Percentiles rank a stretch among this genome's conserved stretches.
These are phyloP conservation scores for Viola odorata DNA, from an alignment of 345 rosid species.

Conservation along the genomic window DNA sequence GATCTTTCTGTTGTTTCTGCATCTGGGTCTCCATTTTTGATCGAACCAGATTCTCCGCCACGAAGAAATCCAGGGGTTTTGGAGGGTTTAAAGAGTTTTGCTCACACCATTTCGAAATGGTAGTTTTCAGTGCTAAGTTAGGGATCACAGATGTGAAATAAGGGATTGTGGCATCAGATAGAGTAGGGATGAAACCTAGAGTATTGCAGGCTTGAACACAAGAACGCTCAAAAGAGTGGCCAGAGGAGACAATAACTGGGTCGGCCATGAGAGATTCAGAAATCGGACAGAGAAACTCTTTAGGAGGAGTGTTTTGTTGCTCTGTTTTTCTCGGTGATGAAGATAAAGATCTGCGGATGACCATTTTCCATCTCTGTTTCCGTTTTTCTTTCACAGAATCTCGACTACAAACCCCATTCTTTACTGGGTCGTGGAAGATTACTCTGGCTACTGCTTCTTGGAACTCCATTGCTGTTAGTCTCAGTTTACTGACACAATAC, in stretches of 20 bases:
- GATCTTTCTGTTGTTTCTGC: slow-evolving; percentile 15
- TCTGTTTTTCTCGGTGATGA: slow-evolving; percentile 5
- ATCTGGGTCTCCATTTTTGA: slow-evolving; percentile 29
- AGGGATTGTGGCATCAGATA: slow-evolving; percentile 28
- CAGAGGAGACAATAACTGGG: slow-evolving; percentile 85
- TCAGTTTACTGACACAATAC: too few relatives aligned
- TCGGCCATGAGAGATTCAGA: slow-evolving; percentile 72
- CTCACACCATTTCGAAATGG: slow-evolving; percentile 64
- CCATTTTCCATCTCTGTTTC: slow-evolving; percentile 49
- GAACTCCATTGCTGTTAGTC: slow-evolving; percentile 14
- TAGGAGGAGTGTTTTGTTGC: slow-evolving; percentile 27
- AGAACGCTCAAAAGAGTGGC: slow-evolving; percentile 74
- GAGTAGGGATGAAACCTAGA: slow-evolving; percentile 41
- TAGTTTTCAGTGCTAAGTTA: slow-evolving; percentile 70
- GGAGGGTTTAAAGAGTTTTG: slow-evolving; percentile 41
- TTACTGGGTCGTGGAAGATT: not conserved
- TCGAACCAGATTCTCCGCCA: slow-evolving; percentile 46
- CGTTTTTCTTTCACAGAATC: not conserved
- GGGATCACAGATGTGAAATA: slow-evolving; percentile 77
- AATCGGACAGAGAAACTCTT: slow-evolving; percentile 72
- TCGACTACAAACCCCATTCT: not conserved
- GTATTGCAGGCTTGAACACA: slow-evolving; percentile 60
- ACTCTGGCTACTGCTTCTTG: slow-evolving; percentile 21
- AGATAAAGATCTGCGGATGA: slow-evolving; percentile 35
- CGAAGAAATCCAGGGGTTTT: slow-evolving; percentile 37